A percentile compares a stretch with the other conserved stretches of the same genome.
These are phyloP conservation scores for Mycosarcoma mackinlayi DNA, from an alignment of 1,284 basidiomycete genomes.

Conservation along the genomic window DNA sequence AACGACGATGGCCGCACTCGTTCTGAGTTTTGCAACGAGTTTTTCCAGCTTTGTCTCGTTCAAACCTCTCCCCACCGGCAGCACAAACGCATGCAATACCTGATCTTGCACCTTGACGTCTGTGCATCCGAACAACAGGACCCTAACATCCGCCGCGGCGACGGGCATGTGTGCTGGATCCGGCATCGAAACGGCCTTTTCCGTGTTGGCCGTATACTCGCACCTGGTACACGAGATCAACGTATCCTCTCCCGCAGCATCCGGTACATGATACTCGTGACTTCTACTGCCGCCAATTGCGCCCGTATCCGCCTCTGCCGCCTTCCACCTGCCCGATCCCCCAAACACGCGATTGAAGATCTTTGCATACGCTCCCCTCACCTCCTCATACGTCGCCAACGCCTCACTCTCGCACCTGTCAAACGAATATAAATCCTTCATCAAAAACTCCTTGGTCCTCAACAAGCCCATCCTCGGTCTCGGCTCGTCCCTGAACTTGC, in stretches of 20 bases:
- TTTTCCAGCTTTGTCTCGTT: constrained; percentile 59
- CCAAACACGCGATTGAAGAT: constrained; percentile 62
- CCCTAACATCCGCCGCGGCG: constrained; percentile 30
- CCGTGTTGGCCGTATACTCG: constrained; percentile 65
- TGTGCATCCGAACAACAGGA: constrained; percentile 42
- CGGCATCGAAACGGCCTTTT: constrained; percentile 61
- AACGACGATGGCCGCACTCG: too few relatives aligned
- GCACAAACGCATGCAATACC: constrained; percentile 53
- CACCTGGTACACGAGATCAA: constrained; percentile 65
- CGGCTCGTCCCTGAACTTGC: constrained; percentile 69
- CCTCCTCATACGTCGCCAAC: constrained; percentile 59
- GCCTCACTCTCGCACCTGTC: constrained; percentile 48
- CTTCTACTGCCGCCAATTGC: constrained; percentile 68
- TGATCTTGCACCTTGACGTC: constrained; percentile 30
- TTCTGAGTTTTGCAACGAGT: constrained; percentile 16
- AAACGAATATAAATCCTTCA: constrained; percentile 70
- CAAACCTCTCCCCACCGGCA: constrained; percentile 30
- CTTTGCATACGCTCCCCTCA: constrained; percentile 60
- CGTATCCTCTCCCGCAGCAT: constrained; percentile 68
- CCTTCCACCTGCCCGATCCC: constrained; percentile 31
- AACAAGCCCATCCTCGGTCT: constrained; percentile 68
- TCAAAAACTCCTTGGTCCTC: constrained; percentile 68
- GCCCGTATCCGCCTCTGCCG: constrained; percentile 68
- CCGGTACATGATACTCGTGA: constrained; percentile 68
- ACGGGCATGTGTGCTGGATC: constrained; percentile 16